Evolutionary conservation across 2,329 filamentous ascomycete species (phyloP).

Genomic region (Pseudocercospora fuligena): DNA sequence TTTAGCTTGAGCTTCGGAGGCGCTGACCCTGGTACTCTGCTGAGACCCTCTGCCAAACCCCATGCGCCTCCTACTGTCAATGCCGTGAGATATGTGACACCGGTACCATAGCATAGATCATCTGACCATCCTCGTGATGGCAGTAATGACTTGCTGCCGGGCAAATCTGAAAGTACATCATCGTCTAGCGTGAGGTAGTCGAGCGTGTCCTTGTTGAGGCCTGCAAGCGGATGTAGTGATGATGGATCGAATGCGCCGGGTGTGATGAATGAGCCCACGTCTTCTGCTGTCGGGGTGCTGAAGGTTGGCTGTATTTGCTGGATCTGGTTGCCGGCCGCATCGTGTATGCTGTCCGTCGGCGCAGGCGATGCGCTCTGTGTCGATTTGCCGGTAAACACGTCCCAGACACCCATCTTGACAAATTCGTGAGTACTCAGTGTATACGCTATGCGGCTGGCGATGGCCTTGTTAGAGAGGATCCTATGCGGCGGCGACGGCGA

Average conservation of each 20-base stretch:
- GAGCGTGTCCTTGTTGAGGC: constrained; percentile 87
- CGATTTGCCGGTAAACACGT: constrained; percentile 63
- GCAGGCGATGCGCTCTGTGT: constrained; percentile 48
- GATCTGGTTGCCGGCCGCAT: constrained; percentile 37
- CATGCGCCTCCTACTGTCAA: constrained; percentile 85
- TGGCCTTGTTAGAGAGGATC: constrained; percentile 45
- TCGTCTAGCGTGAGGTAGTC: constrained; percentile 97
- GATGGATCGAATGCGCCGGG: constrained; percentile 83
- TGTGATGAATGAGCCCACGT: constrained; percentile 85
- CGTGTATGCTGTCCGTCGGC: constrained; percentile 48
- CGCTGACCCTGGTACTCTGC: constrained; percentile 69
- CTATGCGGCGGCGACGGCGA: constrained; percentile 11
- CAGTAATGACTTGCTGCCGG: constrained; percentile 82
- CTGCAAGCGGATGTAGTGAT: constrained; percentile 88
- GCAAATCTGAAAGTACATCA: constrained; percentile 81
- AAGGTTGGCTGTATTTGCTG: constrained; percentile 48
- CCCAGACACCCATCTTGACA: constrained; percentile 61
- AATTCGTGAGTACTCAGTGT: neutral
- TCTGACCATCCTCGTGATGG: constrained; percentile 97
- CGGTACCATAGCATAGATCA: constrained; percentile 96
- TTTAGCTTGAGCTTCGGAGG: constrained; percentile 92
- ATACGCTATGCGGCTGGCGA: constrained; percentile 17
- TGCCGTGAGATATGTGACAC: constrained; percentile 89
- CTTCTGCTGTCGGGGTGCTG: constrained; percentile 66
- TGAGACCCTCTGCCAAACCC: constrained; percentile 88